Percentiles rank a stretch among this genome's conserved stretches.
Evolutionary conservation across 2,329 filamentous ascomycete species (phyloP).

Genomic region (Microcera coccophila): DNA sequence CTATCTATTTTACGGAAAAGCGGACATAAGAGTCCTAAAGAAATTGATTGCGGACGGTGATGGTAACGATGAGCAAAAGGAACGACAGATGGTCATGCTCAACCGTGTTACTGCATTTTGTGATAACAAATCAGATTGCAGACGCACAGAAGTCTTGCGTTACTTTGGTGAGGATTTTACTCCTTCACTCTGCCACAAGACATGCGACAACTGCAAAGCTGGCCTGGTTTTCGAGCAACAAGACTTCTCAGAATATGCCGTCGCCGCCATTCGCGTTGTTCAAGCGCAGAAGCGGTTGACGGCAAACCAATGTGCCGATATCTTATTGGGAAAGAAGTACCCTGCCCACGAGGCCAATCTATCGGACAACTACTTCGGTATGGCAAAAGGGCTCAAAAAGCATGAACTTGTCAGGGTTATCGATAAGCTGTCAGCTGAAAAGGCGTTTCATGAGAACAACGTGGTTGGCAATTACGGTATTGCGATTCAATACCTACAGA

Average conservation of each 20-base stretch:
- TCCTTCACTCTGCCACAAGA: conserved; percentile 63
- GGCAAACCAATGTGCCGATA: conserved; percentile 75
- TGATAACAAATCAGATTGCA: conserved; percentile 83
- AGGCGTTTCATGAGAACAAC: conserved; percentile 69
- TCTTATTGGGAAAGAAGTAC: conserved; percentile 68
- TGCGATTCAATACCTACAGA: conserved; percentile 66
- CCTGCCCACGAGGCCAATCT: conserved; percentile 52
- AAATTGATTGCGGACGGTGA: conserved; percentile 82
- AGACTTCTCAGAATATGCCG: conserved; percentile 74
- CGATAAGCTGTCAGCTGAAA: conserved; percentile 67
- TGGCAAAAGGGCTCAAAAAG: conserved; percentile 65
- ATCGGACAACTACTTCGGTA: conserved; percentile 61
- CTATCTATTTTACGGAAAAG: conserved; percentile 83
- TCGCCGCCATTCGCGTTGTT: conserved; percentile 67
- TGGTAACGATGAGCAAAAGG: conserved; percentile 72
- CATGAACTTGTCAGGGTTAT: conserved; percentile 83
- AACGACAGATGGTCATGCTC: conserved; percentile 80
- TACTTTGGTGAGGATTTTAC: conserved; percentile 91
- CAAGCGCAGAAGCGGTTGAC: conserved; percentile 61
- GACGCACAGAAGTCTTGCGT: conserved; percentile 79
- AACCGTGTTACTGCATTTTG: conserved; percentile 81
- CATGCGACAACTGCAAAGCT: conserved; percentile 87
- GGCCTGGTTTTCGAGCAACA: conserved; percentile 65
- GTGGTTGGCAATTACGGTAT: conserved; percentile 53
- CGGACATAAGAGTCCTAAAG: conserved; percentile 68